Evolutionary conservation across 805 yeast genomes (phyloP).

Genomic region (Maudiozyma serrabonitensis): DNA sequence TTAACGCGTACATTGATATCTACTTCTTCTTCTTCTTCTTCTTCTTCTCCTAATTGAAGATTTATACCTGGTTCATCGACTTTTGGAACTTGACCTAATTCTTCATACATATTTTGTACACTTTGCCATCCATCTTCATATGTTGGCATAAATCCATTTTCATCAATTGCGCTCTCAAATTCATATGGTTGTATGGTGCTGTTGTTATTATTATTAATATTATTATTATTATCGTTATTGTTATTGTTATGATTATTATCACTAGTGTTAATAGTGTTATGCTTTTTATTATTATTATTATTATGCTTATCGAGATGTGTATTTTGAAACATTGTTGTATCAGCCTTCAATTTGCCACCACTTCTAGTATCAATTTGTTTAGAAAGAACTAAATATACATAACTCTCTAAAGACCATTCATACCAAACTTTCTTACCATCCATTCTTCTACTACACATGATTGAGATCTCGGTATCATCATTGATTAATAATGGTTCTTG

Average conservation of each 20-base stretch:
- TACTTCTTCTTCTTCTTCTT: not conserved
- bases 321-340: not conserved
- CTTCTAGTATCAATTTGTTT: slow-evolving; percentile 5
- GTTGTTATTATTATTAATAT: not conserved
- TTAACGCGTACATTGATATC: slow-evolving; percentile 36
- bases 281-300: not conserved
- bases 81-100: too few species aligned
- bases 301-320: not conserved
- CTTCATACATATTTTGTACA: slow-evolving; percentile 25
- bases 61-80: too few species aligned
- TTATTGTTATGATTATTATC: not conserved
- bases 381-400: slow-evolving; percentile 33
- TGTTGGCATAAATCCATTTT: slow-evolving; percentile 3
- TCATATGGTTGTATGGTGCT: not conserved
- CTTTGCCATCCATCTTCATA: slow-evolving; percentile 25
- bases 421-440: slow-evolving; percentile 45
- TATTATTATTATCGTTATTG: not conserved
- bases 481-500: slow-evolving; percentile 41
- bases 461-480: slow-evolving; percentile 46
- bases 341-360: not conserved
- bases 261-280: too few species aligned
- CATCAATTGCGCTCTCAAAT: not conserved
- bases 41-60: too few species aligned
- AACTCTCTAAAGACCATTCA: slow-evolving; percentile 54
- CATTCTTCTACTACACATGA: slow-evolving; percentile 40